Conservation (phyloP, 768 basidiomycete genomes). For the Gelatoporia subvermispora region DNA sequence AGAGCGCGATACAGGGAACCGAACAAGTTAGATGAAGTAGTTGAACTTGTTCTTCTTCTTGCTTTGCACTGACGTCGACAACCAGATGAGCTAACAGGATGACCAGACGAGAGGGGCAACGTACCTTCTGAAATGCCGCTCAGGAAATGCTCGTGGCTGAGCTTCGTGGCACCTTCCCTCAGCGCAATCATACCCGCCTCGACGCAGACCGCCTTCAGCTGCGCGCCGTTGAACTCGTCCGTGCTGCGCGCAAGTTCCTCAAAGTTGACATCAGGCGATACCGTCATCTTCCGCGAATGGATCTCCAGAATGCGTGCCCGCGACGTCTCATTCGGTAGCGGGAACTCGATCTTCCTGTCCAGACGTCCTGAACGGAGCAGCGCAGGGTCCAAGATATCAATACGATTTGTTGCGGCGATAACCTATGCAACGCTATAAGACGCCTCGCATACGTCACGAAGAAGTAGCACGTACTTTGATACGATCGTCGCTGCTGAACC, state of each 20-base stretch:
- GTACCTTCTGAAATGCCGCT: constrained; percentile 84
- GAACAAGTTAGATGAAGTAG: constrained; percentile 74
- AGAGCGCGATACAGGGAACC: constrained; percentile 1
- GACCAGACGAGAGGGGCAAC: constrained; percentile 17
- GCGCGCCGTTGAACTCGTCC: constrained; percentile 98
- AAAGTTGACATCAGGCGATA: constrained; percentile 85
- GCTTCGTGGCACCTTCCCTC: constrained; percentile 82
- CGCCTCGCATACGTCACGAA: background rate
- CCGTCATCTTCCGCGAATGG: constrained; percentile 94
- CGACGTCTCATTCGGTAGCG: constrained; percentile 93
- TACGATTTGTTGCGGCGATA: constrained; percentile 97
- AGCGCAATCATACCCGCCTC: constrained; percentile 99
- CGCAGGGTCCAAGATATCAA: constrained; percentile 97
- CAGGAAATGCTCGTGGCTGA: constrained; percentile 94
- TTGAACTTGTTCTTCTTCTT: constrained; percentile 99
- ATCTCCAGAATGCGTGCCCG: constrained; percentile 95
- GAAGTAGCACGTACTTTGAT: constrained; percentile 69
- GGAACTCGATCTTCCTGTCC: constrained; percentile 98
- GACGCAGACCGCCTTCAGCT: constrained; percentile 96
- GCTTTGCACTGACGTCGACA: constrained; percentile 73
- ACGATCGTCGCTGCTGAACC: constrained; percentile 93
- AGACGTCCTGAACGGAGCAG: constrained; percentile 97
- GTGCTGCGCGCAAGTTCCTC: constrained; percentile 95
- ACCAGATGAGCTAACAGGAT: constrained; percentile 21
- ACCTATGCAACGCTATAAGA: constrained; percentile 49